These are phyloP conservation scores for Pyrenophora graminea DNA, from an alignment of 2,329 filamentous ascomycete species.

Conservation along the genomic window DNA sequence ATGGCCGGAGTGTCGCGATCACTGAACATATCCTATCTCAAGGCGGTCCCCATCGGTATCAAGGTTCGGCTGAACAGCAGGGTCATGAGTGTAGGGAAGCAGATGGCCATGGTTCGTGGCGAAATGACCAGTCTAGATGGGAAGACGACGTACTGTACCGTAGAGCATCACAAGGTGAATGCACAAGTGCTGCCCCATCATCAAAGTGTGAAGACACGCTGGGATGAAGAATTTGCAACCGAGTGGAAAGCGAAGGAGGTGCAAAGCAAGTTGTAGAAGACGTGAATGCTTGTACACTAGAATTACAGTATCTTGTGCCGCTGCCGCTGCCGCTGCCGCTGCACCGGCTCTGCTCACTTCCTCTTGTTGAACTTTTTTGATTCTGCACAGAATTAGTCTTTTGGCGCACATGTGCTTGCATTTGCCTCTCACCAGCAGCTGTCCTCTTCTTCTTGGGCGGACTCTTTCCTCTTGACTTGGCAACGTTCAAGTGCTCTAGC, in stretches of 20 bases:
- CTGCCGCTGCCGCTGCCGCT: background rate
- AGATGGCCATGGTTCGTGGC: constrained; percentile 58
- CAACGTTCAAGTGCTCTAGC: constrained; percentile 66
- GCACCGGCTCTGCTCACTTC: constrained; percentile 32
- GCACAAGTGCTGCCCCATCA: constrained; percentile 49
- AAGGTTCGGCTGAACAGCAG: constrained; percentile 51
- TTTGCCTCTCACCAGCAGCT: constrained; percentile 48
- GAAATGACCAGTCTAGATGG: constrained; percentile 57
- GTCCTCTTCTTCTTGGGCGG: constrained; percentile 87
- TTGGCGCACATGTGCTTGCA: background rate
- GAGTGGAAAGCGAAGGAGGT: constrained; percentile 24
- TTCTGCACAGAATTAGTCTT: constrained; percentile 35
- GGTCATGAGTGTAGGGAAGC: constrained; percentile 54
- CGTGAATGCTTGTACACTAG: constrained; percentile 14
- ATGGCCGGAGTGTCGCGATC: constrained; percentile 57
- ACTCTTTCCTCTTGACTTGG: constrained; percentile 72
- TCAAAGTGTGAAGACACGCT: constrained; percentile 45
- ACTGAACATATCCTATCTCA: constrained; percentile 58
- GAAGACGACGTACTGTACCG: constrained; percentile 54
- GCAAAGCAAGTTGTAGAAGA: constrained; percentile 27
- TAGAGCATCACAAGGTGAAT: constrained; percentile 59
- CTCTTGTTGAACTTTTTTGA: constrained; percentile 55
- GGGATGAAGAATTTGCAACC: constrained; percentile 52
- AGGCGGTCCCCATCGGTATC: constrained; percentile 53
- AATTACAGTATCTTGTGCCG: background rate